Evolutionary conservation across 2,329 filamentous ascomycete species (phyloP).

Genomic region (Stachybotrys chartarum): DNA sequence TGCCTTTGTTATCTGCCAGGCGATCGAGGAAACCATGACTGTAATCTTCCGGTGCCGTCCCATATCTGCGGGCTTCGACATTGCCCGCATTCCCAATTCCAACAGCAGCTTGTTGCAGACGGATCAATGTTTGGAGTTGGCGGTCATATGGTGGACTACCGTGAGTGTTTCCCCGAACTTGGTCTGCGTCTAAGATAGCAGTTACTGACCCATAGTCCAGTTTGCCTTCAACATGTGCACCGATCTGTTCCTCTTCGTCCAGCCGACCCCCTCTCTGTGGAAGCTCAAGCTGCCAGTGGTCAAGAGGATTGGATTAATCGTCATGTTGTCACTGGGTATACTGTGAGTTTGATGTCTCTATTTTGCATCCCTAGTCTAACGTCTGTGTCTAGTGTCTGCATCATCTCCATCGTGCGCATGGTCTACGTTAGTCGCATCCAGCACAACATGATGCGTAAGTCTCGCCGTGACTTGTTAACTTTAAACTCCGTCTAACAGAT

Average conservation of each 20-base stretch:
- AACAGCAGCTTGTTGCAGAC: background rate
- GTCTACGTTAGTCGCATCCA: conserved; percentile 15
- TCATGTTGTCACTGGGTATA: conserved; percentile 19
- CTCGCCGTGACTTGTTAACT: background rate
- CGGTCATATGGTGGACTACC: conserved; percentile 22
- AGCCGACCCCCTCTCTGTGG: conserved; percentile 29
- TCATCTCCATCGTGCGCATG: conserved; percentile 19
- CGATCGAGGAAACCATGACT: conserved; percentile 19
- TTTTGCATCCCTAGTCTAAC: background rate
- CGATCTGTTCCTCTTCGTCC: conserved; percentile 26
- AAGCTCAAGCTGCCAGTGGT: conserved; percentile 23
- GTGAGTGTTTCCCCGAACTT: conserved; percentile 6
- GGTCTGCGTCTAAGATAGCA: background rate
- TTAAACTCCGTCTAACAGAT: background rate
- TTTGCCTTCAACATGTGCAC: conserved; percentile 27
- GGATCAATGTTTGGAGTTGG: conserved; percentile 18
- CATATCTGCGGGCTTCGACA: conserved; percentile 16
- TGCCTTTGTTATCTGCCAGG: conserved; percentile 18
- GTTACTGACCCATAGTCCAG: conserved; percentile 3
- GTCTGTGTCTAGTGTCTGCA: conserved; percentile 10
- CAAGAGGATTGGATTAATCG: conserved; percentile 17
- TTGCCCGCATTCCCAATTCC: conserved; percentile 3
- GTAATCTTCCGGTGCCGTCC: conserved; percentile 20
- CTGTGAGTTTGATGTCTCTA: conserved; percentile 8
- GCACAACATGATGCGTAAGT: conserved; percentile 16